These are phyloP conservation scores for Hura crepitans DNA, from an alignment of 441 rosid species.

Conservation along the genomic window DNA sequence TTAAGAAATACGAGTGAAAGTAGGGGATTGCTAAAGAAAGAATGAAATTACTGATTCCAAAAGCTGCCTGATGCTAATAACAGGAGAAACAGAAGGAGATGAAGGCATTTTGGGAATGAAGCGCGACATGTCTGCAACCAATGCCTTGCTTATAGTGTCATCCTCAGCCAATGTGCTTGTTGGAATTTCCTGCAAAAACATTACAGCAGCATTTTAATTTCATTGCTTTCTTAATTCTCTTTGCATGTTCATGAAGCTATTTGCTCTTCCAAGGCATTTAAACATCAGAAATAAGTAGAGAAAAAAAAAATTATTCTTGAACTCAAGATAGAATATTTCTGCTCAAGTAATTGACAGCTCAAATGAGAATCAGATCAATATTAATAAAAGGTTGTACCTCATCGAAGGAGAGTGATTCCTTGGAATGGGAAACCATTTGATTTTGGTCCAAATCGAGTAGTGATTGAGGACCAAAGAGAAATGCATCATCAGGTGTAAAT, in stretches of 20 bases:
- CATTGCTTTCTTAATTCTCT: neutral
- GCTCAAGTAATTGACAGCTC: neutral
- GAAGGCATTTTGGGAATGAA: conserved; percentile 56
- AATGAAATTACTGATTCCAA: conserved; percentile 66
- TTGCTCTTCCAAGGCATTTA: neutral
- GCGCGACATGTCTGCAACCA: conserved; percentile 49
- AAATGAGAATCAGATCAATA: neutral
- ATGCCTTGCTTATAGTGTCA: conserved; percentile 70
- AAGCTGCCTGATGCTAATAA: conserved; percentile 85
- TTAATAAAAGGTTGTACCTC: conserved; percentile 45
- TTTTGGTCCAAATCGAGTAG: conserved; percentile 42
- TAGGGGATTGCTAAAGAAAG: neutral
- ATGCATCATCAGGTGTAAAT: conserved; percentile 84
- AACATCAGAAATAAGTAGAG: neutral
- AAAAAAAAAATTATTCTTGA: neutral
- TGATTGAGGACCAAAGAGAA: conserved; percentile 58
- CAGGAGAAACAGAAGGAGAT: conserved; percentile 60
- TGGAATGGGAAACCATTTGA: conserved; percentile 50
- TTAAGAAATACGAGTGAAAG: neutral
- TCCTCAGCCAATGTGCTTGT: conserved; percentile 51
- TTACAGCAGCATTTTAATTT: neutral
- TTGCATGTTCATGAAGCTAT: conserved; percentile 9
- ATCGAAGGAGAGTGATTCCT: conserved; percentile 79
- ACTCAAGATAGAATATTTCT: conserved; percentile 3
- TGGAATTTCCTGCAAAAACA: conserved; percentile 53